phyloP scores from a whole-genome alignment of 2,329 filamentous ascomycete species.

The Waltergamsia citrina region DNA sequence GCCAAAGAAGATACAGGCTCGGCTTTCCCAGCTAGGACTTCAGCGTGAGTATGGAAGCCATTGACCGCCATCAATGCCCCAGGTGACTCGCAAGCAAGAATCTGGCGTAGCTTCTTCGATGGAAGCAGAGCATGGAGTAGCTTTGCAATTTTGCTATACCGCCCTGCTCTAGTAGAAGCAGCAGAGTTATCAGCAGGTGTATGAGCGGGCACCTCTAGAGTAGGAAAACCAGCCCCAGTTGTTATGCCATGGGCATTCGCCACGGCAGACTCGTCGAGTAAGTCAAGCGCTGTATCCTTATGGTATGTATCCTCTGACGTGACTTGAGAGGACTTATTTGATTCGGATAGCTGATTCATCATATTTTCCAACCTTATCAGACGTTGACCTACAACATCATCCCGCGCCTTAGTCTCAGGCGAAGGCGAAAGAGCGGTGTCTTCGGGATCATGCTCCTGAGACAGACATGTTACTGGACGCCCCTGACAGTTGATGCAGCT shows the following conservation, averaged over 20 bases:
- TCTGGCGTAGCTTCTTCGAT: conserved; percentile 19
- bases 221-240: background rate
- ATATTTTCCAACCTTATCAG: conserved; percentile 35
- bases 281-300: conserved; percentile 10
- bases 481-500: conserved; percentile 36
- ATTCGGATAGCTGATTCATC: conserved; percentile 34
- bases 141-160: background rate
- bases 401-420: conserved; percentile 8
- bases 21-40: conserved; percentile 19
- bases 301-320: background rate
- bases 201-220: background rate
- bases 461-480: conserved; percentile 29
- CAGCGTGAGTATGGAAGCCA: conserved; percentile 6
- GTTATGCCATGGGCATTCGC: conserved; percentile 7
- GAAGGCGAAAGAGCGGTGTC: conserved; percentile 13
- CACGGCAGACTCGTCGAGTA: conserved; percentile 10
- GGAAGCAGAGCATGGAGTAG: conserved; percentile 19
- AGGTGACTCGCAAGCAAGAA: conserved; percentile 14
- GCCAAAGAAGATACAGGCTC: conserved; percentile 12
- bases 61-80: conserved; percentile 17
- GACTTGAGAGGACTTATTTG: conserved; percentile 3
- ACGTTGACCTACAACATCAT: conserved; percentile 29
- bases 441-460: conserved; percentile 33
- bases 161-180: background rate
- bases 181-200: background rate